These are phyloP conservation scores for Calonectria naviculata DNA, from an alignment of 2,329 filamentous ascomycete genomes.

Conservation along the genomic window DNA sequence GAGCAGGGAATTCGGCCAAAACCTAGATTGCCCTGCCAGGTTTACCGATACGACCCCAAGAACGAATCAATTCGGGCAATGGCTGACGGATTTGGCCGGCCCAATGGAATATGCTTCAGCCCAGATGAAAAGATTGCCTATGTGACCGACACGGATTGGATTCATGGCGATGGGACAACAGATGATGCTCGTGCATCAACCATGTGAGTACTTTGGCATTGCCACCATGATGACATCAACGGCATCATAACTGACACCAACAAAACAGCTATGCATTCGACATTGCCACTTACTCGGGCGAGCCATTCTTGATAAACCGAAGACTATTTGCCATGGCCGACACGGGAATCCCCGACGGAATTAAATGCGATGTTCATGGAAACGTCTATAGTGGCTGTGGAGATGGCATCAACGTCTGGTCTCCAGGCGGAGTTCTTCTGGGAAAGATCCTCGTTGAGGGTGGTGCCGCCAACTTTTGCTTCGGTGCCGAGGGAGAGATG, in stretches of 20 bases:
- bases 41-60: slow-evolving; percentile 58
- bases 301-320: slow-evolving; percentile 33
- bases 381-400: slow-evolving; percentile 62
- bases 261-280: slow-evolving; percentile 49
- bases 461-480: slow-evolving; percentile 60
- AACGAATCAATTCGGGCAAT: slow-evolving; percentile 54
- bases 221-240: background rate
- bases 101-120: slow-evolving; percentile 59
- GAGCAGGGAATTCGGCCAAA: slow-evolving; percentile 58
- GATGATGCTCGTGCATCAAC: slow-evolving; percentile 36
- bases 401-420: slow-evolving; percentile 62
- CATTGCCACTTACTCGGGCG: slow-evolving; percentile 25
- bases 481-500: slow-evolving; percentile 54
- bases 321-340: slow-evolving; percentile 63
- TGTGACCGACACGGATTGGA: slow-evolving; percentile 55
- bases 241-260: background rate
- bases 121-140: slow-evolving; percentile 57
- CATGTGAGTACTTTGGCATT: slow-evolving; percentile 37
- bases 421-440: slow-evolving; percentile 55
- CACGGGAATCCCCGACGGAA: slow-evolving; percentile 58
- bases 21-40: slow-evolving; percentile 56
- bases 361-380: slow-evolving; percentile 58
- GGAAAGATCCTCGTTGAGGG: slow-evolving; percentile 56
- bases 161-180: slow-evolving; percentile 47
- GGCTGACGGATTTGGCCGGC: slow-evolving; percentile 59